Evolutionary conservation across 2,329 filamentous ascomycete genomes (phyloP), one percentile per base, ranked within the genome.

Genomic region (Metarhizium anisopliae): DNA sequence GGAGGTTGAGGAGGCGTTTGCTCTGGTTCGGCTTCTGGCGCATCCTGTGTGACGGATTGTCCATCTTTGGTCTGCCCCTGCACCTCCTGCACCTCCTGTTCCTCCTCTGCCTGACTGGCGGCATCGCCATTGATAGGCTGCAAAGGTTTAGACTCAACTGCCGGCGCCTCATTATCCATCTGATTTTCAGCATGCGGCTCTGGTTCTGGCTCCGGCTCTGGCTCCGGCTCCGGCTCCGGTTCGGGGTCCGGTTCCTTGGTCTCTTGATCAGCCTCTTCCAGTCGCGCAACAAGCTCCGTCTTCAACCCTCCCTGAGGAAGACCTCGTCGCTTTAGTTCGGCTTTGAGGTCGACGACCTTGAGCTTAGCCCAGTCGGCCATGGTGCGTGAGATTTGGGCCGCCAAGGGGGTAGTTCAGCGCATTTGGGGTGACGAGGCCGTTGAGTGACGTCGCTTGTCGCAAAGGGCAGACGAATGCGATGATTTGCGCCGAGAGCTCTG

Each of bases 341-440:
- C 82, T 70, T 86, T 87, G 57, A 93, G 79, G 64, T 91, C 86
- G 38, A 84, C 77, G 59, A 93, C 89, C 72, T 89, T 92, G 65
- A 85, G 78, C 70, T 74, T 79, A 59, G 69, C 72, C 74, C 78
- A 83, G 62, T 81, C 78, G 53, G 72, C 70, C 76, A 78, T 80
- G 59, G 58, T 71, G 55, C 18, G 49, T 16, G 42, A 43, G 30
- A 16, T 49, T 29, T 6, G 10, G 25, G 14, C 42, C 14, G 25
- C 16, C 42, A 30, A 47, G 14, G 25, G 25, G 45, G 13, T 40
- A 50, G 52, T n/a, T 50, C 35, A 47, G 32, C 45, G 52, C 52
- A 54, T 49, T 30, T n/a, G 45, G 45, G 3, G 25, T 20, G 20
- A 29, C 45, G 45, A 29, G 11, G 45, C 10, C 14, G 3, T 30